These are phyloP conservation scores for Sporothrix globosa DNA, from an alignment of 2,329 filamentous ascomycete species.

Conservation along the genomic window DNA sequence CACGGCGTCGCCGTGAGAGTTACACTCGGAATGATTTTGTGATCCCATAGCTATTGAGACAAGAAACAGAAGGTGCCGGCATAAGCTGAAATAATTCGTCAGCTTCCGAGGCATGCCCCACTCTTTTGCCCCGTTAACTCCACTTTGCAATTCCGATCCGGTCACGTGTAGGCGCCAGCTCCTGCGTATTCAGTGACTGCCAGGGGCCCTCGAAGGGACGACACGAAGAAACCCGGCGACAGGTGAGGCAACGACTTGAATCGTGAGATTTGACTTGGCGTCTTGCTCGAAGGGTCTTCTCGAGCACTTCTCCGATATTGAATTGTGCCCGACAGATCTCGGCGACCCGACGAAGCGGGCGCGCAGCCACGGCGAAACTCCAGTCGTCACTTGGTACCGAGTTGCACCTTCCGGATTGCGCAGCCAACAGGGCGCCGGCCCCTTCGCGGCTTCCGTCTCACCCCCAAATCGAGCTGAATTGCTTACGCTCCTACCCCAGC, in stretches of 20 bases:
- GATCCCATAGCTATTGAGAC: too few relatives aligned
- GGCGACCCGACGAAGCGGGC: not conserved
- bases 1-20: not conserved
- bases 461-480: not conserved
- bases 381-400: not conserved
- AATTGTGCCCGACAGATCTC: not conserved
- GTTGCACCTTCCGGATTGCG: slow-evolving; percentile 2
- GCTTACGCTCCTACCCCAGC: not conserved
- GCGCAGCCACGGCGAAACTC: not conserved
- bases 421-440: not conserved
- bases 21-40: not conserved
- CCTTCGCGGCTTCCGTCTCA: slow-evolving; percentile 3
- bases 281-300: not conserved
- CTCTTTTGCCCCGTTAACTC: not conserved
- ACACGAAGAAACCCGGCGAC: not conserved
- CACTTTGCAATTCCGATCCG: not conserved
- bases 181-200: not conserved
- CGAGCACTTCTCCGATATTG: not conserved
- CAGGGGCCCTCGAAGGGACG: not conserved
- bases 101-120: not conserved
- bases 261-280: not conserved
- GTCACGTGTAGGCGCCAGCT: slow-evolving; percentile 8
- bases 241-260: not conserved
- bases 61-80: too few relatives aligned
- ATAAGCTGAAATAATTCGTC: not conserved